Base-by-base conservation (phyloP, 441 rosid species). In the Adansonia rubrostipa region DNA sequence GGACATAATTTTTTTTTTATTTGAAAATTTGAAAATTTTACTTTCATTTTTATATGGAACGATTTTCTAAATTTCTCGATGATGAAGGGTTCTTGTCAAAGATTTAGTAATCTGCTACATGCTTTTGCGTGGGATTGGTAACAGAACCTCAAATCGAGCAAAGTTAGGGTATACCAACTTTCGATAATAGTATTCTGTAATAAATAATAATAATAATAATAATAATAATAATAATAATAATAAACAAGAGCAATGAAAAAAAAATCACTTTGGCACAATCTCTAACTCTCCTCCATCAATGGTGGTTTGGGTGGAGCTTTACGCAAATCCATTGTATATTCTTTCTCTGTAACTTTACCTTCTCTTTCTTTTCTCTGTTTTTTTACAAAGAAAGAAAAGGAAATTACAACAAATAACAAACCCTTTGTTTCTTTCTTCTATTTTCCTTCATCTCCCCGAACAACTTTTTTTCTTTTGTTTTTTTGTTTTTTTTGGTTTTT, bases 281-380 rank as follows among this genome's bases (percentile, higher is more conserved):
- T 63, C 48, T 40, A n/a, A 61, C 24, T 28, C 10, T 63, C 76
- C 10, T 63, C 76, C 68, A 62, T 17, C 44, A 60, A 81, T 74
- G 80, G 83, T 61, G 85, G 73, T 51, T 68, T 84, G 86, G 86
- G 89, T 88, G 87, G 85, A 81, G 84, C 84, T 84, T 80, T 81
- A 84, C 87, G 83, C 85, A 80, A 86, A 68, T 78, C 90, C 84
- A 85, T 86, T 76, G 74, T 13, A 56, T 22, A 11, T 61, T 42
- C n/a, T 13, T 47, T n/a, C 5, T n/a, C 68, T 42, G 45, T 42
- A 33, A 14, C 24, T 20, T 57, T 9, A 22, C 48, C 51, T 11
- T 76, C 28, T 42, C 60, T 57, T 53, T 33, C 40, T 3, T 44
- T 20, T 54, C 47, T 44, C 19, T 62, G 17, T 22, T 47, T 64